Conservation (phyloP, 1,284 basidiomycete species). For the Farysia itapuensis region DNA sequence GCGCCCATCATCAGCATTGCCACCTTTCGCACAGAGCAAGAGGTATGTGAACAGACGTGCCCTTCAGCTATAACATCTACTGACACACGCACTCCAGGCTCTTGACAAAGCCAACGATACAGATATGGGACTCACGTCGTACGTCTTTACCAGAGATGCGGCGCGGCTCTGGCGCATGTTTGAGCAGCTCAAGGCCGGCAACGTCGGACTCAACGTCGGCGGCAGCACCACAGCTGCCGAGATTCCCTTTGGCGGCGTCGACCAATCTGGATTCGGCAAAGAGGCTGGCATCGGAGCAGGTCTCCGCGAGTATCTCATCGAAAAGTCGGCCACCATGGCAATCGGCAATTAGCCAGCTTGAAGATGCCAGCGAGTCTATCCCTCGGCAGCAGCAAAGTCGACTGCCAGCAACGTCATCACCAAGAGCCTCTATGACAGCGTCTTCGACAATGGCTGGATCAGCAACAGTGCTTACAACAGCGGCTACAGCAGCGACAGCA, state of each 20-base stretch:
- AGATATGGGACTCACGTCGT: constrained; percentile 76
- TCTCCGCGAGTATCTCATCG: constrained; percentile 69
- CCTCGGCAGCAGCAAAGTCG: no score
- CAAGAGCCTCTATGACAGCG: no score
- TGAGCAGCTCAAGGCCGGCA: constrained; percentile 90
- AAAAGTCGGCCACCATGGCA: constrained; percentile 47
- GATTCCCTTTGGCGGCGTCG: constrained; percentile 79
- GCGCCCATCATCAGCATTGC: constrained; percentile 62
- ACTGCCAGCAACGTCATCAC: no score
- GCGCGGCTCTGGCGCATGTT: constrained; percentile 91
- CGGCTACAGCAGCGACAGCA: no score
- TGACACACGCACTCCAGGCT: no score
- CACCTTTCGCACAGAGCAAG: constrained; percentile 88
- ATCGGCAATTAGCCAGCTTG: no score
- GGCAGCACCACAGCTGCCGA: constrained; percentile 47
- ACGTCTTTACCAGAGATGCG: constrained; percentile 68
- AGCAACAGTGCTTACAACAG: no score
- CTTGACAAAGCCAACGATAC: constrained; percentile 80
- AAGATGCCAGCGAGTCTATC: no score
- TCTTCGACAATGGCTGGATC: no score
- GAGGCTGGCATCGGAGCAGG: constrained; percentile 69
- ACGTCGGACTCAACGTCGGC: constrained; percentile 72
- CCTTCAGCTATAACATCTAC: no score
- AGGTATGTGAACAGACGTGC: no score
- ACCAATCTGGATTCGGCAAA: constrained; percentile 71